phyloP scores from a whole-genome alignment of 2,329 filamentous ascomycete genomes.

The Ceratocystis eucalypticola region DNA sequence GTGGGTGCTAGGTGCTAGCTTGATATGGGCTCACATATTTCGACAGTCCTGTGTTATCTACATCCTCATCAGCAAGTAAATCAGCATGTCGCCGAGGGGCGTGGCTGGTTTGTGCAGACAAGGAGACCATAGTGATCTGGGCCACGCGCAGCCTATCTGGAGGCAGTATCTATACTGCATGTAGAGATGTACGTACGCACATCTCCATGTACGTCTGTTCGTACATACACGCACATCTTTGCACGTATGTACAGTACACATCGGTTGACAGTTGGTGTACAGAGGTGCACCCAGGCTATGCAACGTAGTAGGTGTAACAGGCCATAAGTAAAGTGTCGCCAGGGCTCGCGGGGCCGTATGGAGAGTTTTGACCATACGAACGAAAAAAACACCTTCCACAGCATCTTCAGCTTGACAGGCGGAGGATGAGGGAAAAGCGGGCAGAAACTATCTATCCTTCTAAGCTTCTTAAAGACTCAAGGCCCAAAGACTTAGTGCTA shows the following conservation, averaged over 20 bases:
- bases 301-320: background rate
- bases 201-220: background rate
- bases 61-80: too few relatives aligned
- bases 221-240: background rate
- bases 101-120: too few relatives aligned
- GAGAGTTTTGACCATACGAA: background rate
- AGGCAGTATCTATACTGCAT: too few relatives aligned
- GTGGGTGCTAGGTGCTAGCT: background rate
- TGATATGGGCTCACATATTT: too few relatives aligned
- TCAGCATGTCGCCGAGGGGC: too few relatives aligned
- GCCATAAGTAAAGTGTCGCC: background rate
- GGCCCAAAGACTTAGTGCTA: background rate
- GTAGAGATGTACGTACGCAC: background rate
- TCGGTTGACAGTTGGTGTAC: background rate
- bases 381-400: background rate
- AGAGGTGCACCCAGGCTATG: background rate
- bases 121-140: too few relatives aligned
- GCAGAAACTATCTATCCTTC: background rate
- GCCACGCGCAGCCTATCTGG: too few relatives aligned
- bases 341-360: background rate
- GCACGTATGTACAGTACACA: background rate
- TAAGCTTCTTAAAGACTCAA: background rate
- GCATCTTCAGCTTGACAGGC: background rate
- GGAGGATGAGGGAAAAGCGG: background rate
- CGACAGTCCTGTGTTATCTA: too few relatives aligned